These are phyloP conservation scores for Boletus patriciae DNA, from an alignment of 768 basidiomycete species.

Conservation along the genomic window DNA sequence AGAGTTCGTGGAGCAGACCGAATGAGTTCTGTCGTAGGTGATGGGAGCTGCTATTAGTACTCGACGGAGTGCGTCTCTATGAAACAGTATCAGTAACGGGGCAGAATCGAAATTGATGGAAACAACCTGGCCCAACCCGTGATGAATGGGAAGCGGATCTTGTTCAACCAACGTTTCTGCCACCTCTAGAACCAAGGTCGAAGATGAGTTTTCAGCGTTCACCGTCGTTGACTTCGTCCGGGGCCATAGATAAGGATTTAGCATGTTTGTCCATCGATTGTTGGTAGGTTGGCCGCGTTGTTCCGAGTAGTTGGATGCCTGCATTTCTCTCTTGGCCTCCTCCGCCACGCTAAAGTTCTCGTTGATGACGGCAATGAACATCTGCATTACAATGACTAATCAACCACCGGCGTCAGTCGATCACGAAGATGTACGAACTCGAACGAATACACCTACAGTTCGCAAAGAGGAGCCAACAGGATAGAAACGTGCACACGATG, in stretches of 20 bases:
- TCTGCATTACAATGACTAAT: conserved; percentile 85
- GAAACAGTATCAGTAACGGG: conserved; percentile 16
- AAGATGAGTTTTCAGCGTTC: conserved; percentile 68
- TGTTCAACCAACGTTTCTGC: conserved; percentile 72
- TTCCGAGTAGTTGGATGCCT: conserved; percentile 69
- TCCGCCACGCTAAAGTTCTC: conserved; percentile 95
- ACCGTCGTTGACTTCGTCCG: conserved; percentile 70
- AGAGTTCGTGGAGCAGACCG: conserved; percentile 61
- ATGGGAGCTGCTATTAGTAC: conserved; percentile 35
- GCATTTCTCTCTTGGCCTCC: conserved; percentile 80
- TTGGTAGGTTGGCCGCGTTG: conserved; percentile 53
- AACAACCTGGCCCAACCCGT: conserved; percentile 33
- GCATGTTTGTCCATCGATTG: conserved; percentile 60
- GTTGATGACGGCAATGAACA: conserved; percentile 97
- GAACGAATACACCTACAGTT: conserved; percentile 61
- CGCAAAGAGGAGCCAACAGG: conserved; percentile 86
- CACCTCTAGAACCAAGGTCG: conserved; percentile 75
- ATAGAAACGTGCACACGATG: conserved; percentile 69
- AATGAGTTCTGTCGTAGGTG: conserved; percentile 61
- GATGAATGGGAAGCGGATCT: conserved; percentile 41
- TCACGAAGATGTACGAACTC: not conserved
- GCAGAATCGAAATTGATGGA: not conserved
- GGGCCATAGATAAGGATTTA: conserved; percentile 90
- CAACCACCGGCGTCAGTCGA: conserved; percentile 6
- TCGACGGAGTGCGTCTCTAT: conserved; percentile 19